Evolutionary conservation across 805 yeast species (phyloP), one percentile per base, ranked within the genome.

Genomic region (Candida morakotiae): DNA sequence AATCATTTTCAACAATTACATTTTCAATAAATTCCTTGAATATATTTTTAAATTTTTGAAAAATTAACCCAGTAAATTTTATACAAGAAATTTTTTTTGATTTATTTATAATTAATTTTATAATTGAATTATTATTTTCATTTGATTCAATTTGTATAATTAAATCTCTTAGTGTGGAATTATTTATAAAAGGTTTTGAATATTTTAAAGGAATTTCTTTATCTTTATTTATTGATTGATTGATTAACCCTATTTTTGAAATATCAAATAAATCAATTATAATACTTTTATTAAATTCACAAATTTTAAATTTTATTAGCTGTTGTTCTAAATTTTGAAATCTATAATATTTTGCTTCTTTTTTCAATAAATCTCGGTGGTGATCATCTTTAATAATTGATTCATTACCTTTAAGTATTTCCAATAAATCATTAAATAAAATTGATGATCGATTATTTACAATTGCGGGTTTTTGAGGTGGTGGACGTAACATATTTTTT

Each of bases 291-390:
- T n/a, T n/a, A n/a, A n/a, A n/a, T 1, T 60, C 42, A 9, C 83
- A 66, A 3, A 28, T 18, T 9, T 18, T 24, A 47, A 72, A 75
- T 34, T 73, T 71, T n/a, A 83, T 57, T 17, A 88, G 53, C 42
- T 70, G 60, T 60, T 87, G 95, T 53, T 84, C 94, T 26, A 88
- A 63, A 25, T 79, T 87, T 32, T 76, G 62, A 47, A 88, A 82
- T 32, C 91, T 67, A 56, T 86, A 88, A 59, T 83, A 88, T 31
- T 74, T 69, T 45, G 94, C 84, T 52, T 88, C 97, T 36, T 67
- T 67, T 7, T 82, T 56, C 40, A 88, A 62, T 11, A 74, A 56
- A 8, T 60, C 55, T 28, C 96, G 67, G 52, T 81, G 84, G 1
- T 58, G 55, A 28, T 79, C 83, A 38, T 71, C 64, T 31, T 52